Evolutionary conservation across 225 moss, liverwort and hornwort genomes (phyloP), one percentile per base, ranked within the genome.

Genomic region (Physcomitrellopsis africana): DNA sequence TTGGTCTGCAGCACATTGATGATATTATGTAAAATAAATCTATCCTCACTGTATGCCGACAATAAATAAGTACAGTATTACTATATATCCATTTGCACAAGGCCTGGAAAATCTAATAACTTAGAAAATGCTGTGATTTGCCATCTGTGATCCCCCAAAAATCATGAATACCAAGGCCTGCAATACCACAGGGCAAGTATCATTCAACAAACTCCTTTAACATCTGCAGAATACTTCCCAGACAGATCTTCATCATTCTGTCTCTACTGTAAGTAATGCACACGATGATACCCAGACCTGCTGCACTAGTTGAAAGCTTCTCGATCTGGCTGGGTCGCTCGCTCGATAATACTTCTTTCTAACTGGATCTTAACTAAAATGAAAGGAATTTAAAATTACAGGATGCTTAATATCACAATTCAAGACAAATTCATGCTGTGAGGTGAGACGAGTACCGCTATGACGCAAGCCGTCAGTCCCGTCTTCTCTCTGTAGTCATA

Each of bases 401-500:
- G 7, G 4, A 37, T 37, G 32, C 32, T 37, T 7, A 37, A 37
- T 7, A 2, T 0, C 32, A 37, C 5, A 37, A 37, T 37, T 37
- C 32, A 37, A 37, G 32, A 37, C 32, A 37, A 37, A 1, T 37
- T 27, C 1, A 3, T 0, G n/a, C 5, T 3, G 4, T 37, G 47
- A 12, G 47, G 62, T 74, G 18, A 45, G 69, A 51, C n/a, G 59
- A 52, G 68, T 87, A 89, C 85, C 18, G 89, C 92, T 57, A 97
- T 86, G 3, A 84, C 63, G 80, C 96, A 97, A 46, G 96, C 94
- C 26, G 92, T 78, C 58, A 94, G 81, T 8, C 96, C 96, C 10
- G 85, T 80, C 51, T 81, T 43, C 83, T 97, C 96, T 49, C 96
- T 77, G 51, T 72, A 67, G 76, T 97, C 96, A 56, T 93, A 88